phyloP scores from a whole-genome alignment of 352 stramenopile genomes.

The Thraustotheca clavata region DNA sequence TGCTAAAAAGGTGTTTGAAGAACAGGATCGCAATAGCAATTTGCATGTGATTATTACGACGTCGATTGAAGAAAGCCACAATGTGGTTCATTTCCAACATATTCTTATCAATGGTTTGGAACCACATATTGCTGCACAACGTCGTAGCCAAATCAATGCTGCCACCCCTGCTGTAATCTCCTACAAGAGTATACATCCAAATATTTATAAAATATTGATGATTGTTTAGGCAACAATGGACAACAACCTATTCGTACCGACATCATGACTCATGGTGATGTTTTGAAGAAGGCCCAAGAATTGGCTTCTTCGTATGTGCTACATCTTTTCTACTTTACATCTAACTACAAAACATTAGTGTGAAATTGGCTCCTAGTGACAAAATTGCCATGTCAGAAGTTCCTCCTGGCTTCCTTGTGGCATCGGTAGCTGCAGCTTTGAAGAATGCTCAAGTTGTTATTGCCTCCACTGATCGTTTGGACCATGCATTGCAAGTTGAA shows the following conservation, averaged over 20 bases:
- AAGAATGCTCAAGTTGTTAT: slow-evolving; percentile 72
- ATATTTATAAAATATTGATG: background rate
- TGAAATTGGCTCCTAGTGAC: slow-evolving; percentile 64
- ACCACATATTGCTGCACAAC: slow-evolving; percentile 42
- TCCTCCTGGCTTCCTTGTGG: slow-evolving; percentile 52
- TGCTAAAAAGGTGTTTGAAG: slow-evolving; percentile 60
- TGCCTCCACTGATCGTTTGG: slow-evolving; percentile 57
- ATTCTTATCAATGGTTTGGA: slow-evolving; percentile 78
- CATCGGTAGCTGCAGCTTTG: slow-evolving; percentile 60
- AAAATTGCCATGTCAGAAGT: slow-evolving; percentile 77
- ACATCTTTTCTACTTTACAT: too few relatives aligned
- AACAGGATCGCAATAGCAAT: slow-evolving; percentile 24
- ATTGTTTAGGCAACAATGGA: slow-evolving; percentile 46
- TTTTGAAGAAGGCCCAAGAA: slow-evolving; percentile 61
- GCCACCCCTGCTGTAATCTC: slow-evolving; percentile 66
- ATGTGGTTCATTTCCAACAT: slow-evolving; percentile 66
- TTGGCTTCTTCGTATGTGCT: slow-evolving; percentile 56
- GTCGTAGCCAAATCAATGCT: slow-evolving; percentile 50
- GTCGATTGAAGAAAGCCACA: slow-evolving; percentile 54
- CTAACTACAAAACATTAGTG: slow-evolving; percentile 25
- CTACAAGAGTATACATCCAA: slow-evolving; percentile 58
- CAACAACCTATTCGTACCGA: slow-evolving; percentile 75
- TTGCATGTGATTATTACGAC: slow-evolving; percentile 83
- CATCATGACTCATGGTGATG: slow-evolving; percentile 67
- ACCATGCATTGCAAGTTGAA: slow-evolving; percentile 71